Base-by-base conservation (phyloP, 179 eudicot genomes). In the Patellifolia procumbens region DNA sequence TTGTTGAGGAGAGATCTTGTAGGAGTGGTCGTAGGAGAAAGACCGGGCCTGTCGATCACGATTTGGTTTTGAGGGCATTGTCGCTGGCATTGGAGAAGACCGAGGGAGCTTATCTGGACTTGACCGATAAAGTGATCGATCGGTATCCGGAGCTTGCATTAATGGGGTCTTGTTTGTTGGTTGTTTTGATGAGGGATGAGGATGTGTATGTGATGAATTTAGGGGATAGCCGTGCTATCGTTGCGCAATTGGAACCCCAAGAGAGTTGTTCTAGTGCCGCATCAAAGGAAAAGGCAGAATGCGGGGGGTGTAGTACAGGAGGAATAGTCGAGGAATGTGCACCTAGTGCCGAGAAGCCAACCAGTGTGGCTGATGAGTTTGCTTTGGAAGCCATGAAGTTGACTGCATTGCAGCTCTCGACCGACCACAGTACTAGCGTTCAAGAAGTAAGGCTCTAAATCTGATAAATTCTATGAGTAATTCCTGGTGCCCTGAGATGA, bases 181-280 rank as follows among this genome's bases (percentile, higher is more conserved):
- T 83, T 74, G 97, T 81, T 74, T 82, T 95, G 76, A 93, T 95
- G 97, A 87, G 95, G 63, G 97, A 93, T 59, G 97, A 95, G 78
- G 99, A 95, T 84, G 99, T 95, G 28, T 95, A 95, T 86, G 97
- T 95, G 86, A 95, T 95, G 97, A 95, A 95, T 85, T 62, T 93
- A 69, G 99, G 99, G 52, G 99, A 95, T 83, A 95, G 99, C 53
- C 91, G 99, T 77, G 99, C 99, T 53, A 93, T 95, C 80, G 99
- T 95, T 60, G 99, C 99, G 2, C 97, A 91, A 56, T 74, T 51
- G 66, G 87, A 86, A 78, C 68, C 81, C 2, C 80, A 83, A 77
- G 91, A 87, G 73, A 81, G 79, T 52, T 69, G 84, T 81, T 79
- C 77, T 62, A 37, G 65, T 79, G 37, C 62, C 17, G 83, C 72